Base-by-base conservation (phyloP, 176 grass and related monocot genomes). In the Oryza australiensis region DNA sequence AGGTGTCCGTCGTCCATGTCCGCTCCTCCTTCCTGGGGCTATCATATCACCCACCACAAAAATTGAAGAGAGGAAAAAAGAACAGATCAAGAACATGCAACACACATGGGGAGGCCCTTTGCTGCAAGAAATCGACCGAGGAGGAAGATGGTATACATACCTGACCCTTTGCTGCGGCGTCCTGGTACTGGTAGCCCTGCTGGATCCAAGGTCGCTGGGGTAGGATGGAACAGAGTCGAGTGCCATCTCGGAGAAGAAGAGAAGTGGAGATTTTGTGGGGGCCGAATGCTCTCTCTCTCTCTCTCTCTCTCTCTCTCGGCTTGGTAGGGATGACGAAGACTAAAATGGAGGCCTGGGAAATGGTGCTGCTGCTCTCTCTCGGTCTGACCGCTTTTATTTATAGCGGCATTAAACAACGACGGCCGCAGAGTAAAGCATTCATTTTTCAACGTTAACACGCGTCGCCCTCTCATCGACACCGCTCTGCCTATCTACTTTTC, bases 1-100 rank as follows among this genome's bases (percentile, higher is more conserved):
- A 78, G 42, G 91, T 94, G 46, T 89, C 84, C 53, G 64, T 40
- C 63, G 86, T 83, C 88, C 83, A 91, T 55, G 81, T 71, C 7
- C 38, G 66, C n/a, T 89, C 73, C 7, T 87, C 86, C 75, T 86
- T 86, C 70, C 88, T 93, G 83, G 28, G 5, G 6, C 49, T 43
- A 60, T 65, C 30, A 49, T 43, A 60, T 66, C 30, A 53, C 16
- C 5, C 12, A 48, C 5, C 12, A 48, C 66, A 38, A 75, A 1
- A 75, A 1, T 23, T 35, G 32, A 4, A 15, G 9, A 27, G 1
- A 40, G 32, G 64, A 32, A 13, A 32, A 15, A 8, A 32, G 30
- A 51, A 5, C 12, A 23, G 53, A 69, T 41, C 38, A 75, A 75
- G 28, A 84, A 42, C 37, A 13, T 10, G 10, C 8, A 2, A 38